These are phyloP conservation scores for Corylus avellana DNA, from an alignment of 306 rosid genomes.

Conservation along the genomic window DNA sequence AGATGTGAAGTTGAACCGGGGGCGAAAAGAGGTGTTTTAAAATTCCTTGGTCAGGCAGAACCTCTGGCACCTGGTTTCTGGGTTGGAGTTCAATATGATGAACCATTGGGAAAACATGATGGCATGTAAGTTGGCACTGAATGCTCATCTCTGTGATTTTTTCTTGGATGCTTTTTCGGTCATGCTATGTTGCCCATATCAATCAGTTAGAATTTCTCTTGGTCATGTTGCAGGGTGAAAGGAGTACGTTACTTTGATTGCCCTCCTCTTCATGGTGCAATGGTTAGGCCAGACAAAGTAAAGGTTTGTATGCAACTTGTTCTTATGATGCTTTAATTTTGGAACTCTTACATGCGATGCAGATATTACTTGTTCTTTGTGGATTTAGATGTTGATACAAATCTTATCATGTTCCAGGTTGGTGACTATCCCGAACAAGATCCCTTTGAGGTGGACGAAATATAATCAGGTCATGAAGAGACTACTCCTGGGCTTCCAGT, in stretches of 20 bases:
- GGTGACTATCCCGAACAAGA: conserved; percentile 94
- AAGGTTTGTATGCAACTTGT: conserved; percentile 54
- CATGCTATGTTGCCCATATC: neutral
- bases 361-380: neutral
- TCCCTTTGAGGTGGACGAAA: conserved; percentile 85
- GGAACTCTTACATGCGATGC: neutral
- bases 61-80: conserved; percentile 87
- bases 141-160: neutral
- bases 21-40: conserved; percentile 75
- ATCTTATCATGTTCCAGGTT: conserved; percentile 51
- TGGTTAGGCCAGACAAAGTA: conserved; percentile 90
- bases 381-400: neutral
- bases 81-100: conserved; percentile 95
- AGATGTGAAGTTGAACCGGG: conserved; percentile 97
- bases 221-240: conserved; percentile 61
- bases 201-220: conserved; percentile 9
- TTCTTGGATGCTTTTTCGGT: conserved; percentile 7
- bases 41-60: conserved; percentile 77
- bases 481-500: neutral
- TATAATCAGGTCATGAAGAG: conserved; percentile 41
- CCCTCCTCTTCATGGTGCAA: conserved; percentile 78
- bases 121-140: conserved; percentile 67
- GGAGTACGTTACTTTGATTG: conserved; percentile 79
- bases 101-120: conserved; percentile 95
- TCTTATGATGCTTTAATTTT: conserved; percentile 4